Evolutionary conservation across 371 early-diverging fungal species (phyloP).

Genomic region (Actinomortierella ambigua): DNA sequence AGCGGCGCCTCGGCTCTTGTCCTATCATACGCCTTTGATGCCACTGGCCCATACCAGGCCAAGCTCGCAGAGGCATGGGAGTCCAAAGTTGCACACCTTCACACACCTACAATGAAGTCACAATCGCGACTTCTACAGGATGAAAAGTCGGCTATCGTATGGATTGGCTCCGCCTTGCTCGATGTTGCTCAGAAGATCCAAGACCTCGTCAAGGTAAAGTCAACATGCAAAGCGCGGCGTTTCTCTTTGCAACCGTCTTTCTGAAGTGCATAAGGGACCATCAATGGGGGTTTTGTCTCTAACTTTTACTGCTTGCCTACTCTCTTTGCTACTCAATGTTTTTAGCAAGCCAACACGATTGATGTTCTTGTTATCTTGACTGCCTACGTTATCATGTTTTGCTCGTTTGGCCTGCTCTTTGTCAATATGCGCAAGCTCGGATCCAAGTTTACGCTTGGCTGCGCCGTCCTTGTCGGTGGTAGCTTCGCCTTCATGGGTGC

Average conservation of each 20-base stretch:
- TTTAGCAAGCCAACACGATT: slow-evolving; percentile 70
- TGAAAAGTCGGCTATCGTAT: slow-evolving; percentile 48
- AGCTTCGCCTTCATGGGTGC: slow-evolving; percentile 84
- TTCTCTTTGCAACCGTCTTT: not conserved
- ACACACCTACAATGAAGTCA: slow-evolving; percentile 35
- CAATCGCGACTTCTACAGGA: slow-evolving; percentile 32
- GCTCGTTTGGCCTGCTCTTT: slow-evolving; percentile 82
- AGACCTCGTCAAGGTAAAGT: slow-evolving; percentile 62
- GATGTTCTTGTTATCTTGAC: slow-evolving; percentile 83
- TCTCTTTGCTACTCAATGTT: slow-evolving; percentile 2
- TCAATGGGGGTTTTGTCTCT: too few species aligned
- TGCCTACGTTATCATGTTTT: slow-evolving; percentile 86
- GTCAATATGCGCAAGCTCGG: slow-evolving; percentile 88
- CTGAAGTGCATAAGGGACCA: too few species aligned
- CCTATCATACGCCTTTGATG: slow-evolving; percentile 62
- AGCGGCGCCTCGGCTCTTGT: slow-evolving; percentile 47
- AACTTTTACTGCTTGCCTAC: slow-evolving; percentile 6
- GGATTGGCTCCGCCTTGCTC: slow-evolving; percentile 44
- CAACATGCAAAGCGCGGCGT: not conserved
- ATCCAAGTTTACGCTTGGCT: slow-evolving; percentile 81
- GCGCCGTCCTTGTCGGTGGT: slow-evolving; percentile 62
- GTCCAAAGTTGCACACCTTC: slow-evolving; percentile 51
- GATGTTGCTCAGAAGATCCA: slow-evolving; percentile 60
- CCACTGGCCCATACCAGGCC: slow-evolving; percentile 53
- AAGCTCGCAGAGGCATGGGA: slow-evolving; percentile 55